A percentile compares a stretch with the other conserved stretches of the same genome.
phyloP scores from a whole-genome alignment of 2,329 filamentous ascomycete genomes.

The Helotiales sp. region DNA sequence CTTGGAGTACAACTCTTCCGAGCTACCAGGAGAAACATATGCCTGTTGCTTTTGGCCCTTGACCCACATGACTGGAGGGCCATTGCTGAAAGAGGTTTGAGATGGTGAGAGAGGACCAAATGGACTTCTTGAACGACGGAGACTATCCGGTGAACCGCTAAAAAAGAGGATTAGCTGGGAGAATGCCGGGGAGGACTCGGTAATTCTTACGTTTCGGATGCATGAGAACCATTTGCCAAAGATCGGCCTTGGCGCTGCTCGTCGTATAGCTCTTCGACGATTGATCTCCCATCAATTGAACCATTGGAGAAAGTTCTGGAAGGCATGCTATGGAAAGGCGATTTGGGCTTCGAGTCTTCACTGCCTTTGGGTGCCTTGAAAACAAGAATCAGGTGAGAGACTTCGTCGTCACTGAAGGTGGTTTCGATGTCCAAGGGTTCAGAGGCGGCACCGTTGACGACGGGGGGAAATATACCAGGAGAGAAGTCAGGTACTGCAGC shows the following conservation, averaged over 20 bases:
- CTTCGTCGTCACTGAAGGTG: slow-evolving; percentile 58
- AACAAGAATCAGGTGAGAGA: slow-evolving; percentile 58
- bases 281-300: slow-evolving; percentile 57
- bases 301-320: slow-evolving; percentile 60
- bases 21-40: slow-evolving; percentile 43
- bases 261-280: slow-evolving; percentile 53
- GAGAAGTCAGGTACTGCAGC: slow-evolving; percentile 67
- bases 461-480: slow-evolving; percentile 30
- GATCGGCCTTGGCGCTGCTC: slow-evolving; percentile 46
- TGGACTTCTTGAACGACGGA: slow-evolving; percentile 37
- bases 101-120: slow-evolving; percentile 35
- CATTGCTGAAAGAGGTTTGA: slow-evolving; percentile 32
- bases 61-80: slow-evolving; percentile 46
- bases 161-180: slow-evolving; percentile 17
- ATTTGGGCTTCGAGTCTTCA: slow-evolving; percentile 42
- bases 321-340: slow-evolving; percentile 47
- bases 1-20: slow-evolving; percentile 44
- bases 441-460: slow-evolving; percentile 26
- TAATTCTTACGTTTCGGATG: slow-evolving; percentile 45
- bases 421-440: slow-evolving; percentile 42
- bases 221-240: slow-evolving; percentile 45
- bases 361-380: slow-evolving; percentile 47
- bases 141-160: slow-evolving; percentile 37
- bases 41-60: slow-evolving; percentile 43
- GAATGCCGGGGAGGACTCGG: background rate